phyloP scores from a whole-genome alignment of 225 moss, liverwort and hornwort genomes.

The Anthoceros angustus region DNA sequence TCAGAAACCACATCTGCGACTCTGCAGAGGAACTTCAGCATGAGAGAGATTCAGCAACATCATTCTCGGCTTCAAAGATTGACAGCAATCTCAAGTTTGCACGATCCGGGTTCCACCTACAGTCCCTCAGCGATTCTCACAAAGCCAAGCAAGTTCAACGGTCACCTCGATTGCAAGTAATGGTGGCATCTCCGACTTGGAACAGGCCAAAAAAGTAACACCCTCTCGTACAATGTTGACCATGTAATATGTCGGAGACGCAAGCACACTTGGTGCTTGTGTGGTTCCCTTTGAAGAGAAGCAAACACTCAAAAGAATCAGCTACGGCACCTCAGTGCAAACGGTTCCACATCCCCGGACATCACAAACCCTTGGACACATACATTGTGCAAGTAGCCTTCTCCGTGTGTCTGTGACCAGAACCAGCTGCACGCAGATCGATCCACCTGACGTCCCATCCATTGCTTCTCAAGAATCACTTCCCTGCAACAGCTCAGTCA shows the following conservation, averaged over 20 bases:
- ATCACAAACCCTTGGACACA: conserved; percentile 4
- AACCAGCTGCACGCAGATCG: conserved; percentile 95
- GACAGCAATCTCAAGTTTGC: too few species aligned
- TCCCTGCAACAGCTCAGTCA: conserved; percentile 37
- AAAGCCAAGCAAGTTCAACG: background rate
- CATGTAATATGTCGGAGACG: conserved; percentile 82
- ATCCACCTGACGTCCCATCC: conserved; percentile 95
- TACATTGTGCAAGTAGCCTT: conserved; percentile 28
- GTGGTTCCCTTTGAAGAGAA: conserved; percentile 16
- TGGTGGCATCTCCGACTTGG: conserved; percentile 89
- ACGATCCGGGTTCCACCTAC: too few species aligned
- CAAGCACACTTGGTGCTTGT: conserved; percentile 60
- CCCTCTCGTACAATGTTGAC: conserved; percentile 72
- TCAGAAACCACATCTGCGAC: conserved; percentile 87
- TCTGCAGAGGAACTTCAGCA: conserved; percentile 99
- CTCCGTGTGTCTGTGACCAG: conserved; percentile 78
- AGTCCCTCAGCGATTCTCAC: background rate
- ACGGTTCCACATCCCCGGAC: background rate
- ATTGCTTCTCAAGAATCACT: conserved; percentile 93
- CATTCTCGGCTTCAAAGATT: too few species aligned
- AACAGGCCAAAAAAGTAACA: conserved; percentile 81
- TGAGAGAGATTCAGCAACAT: conserved; percentile 58
- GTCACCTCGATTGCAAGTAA: conserved; percentile 93
- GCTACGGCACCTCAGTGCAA: background rate
- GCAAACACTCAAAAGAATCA: background rate